phyloP scores from a whole-genome alignment of 1,284 basidiomycete species.

The Pseudozyma sp. region DNA sequence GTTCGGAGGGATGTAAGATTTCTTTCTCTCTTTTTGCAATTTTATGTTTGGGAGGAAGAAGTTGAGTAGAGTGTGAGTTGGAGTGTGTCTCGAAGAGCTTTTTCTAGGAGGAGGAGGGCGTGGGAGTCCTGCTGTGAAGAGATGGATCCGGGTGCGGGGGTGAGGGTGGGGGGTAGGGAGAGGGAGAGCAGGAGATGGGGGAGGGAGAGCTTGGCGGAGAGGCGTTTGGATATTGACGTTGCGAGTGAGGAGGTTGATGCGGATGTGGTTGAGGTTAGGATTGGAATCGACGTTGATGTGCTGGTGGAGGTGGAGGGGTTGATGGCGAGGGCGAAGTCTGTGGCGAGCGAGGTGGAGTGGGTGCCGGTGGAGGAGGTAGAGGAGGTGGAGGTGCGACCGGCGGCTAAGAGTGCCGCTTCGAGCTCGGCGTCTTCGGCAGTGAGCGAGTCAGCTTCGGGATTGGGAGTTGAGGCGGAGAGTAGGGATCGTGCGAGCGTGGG shows the following conservation, averaged over 20 bases:
- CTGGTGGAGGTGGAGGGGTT: background rate
- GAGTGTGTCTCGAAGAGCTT: slow-evolving; percentile 38
- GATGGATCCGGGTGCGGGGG: background rate
- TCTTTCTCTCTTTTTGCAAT: too few species aligned
- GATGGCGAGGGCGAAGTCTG: slow-evolving; percentile 53
- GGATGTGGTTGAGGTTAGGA: slow-evolving; percentile 9
- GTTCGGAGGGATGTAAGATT: slow-evolving; percentile 17
- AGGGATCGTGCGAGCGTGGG: slow-evolving; percentile 13
- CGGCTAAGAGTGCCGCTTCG: slow-evolving; percentile 13
- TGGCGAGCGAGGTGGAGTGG: slow-evolving; percentile 11
- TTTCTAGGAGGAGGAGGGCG: slow-evolving; percentile 48
- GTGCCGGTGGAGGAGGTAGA: background rate
- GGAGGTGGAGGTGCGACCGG: slow-evolving; percentile 10
- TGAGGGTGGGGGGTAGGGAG: slow-evolving; percentile 34
- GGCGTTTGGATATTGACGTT: slow-evolving; percentile 22
- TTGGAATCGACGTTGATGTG: slow-evolving; percentile 5
- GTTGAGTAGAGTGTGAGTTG: background rate
- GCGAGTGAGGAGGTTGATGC: slow-evolving; percentile 9
- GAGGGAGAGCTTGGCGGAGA: slow-evolving; percentile 26
- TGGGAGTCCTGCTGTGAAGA: slow-evolving; percentile 34
- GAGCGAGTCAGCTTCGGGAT: background rate
- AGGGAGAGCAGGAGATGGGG: slow-evolving; percentile 53
- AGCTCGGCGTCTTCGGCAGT: slow-evolving; percentile 20
- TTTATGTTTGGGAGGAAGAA: background rate
- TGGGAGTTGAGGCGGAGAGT: background rate